Percentiles rank a stretch among this genome's conserved stretches.
phyloP scores from a whole-genome alignment of 306 rosid genomes.

The Boehmeria nivea region DNA sequence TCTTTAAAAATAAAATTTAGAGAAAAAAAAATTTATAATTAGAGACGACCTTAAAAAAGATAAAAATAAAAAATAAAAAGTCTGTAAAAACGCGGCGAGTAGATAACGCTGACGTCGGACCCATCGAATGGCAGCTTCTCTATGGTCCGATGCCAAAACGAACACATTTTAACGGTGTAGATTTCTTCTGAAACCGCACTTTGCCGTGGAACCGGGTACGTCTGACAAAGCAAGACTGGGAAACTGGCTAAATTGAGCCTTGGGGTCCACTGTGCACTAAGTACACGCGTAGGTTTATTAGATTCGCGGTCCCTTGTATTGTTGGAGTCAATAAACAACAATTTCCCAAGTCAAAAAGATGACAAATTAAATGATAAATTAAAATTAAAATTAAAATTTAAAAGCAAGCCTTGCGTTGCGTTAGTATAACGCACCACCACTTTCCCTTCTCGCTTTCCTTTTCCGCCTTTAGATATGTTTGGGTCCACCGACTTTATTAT shows the following conservation, averaged over 20 bases:
- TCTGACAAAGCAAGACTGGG: background rate
- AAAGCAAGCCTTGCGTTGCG: constrained; percentile 31
- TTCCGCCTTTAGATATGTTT: background rate
- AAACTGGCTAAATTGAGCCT: background rate
- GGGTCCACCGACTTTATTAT: constrained; percentile 5
- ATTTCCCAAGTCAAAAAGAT: background rate
- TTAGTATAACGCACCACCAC: constrained; percentile 35
- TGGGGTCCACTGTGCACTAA: constrained; percentile 2
- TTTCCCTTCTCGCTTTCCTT: background rate
- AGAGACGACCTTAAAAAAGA: too few relatives aligned
- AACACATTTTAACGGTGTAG: background rate
- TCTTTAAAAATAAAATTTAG: too few relatives aligned
- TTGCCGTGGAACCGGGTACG: background rate
- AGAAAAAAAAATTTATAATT: background rate
- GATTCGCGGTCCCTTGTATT: constrained; percentile 7
- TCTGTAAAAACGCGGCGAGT: background rate
- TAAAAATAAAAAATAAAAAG: background rate
- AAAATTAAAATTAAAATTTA: background rate
- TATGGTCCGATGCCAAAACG: background rate
- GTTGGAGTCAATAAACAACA: background rate
- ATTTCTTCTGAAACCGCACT: background rate
- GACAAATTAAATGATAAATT: background rate
- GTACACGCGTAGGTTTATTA: constrained; percentile 17
- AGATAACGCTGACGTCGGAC: background rate
- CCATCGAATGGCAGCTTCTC: background rate